Percentiles rank a stretch among this genome's conserved stretches.
Conservation (phyloP, 192 early-diverging fungal species). For the Funneliformis geosporum region DNA sequence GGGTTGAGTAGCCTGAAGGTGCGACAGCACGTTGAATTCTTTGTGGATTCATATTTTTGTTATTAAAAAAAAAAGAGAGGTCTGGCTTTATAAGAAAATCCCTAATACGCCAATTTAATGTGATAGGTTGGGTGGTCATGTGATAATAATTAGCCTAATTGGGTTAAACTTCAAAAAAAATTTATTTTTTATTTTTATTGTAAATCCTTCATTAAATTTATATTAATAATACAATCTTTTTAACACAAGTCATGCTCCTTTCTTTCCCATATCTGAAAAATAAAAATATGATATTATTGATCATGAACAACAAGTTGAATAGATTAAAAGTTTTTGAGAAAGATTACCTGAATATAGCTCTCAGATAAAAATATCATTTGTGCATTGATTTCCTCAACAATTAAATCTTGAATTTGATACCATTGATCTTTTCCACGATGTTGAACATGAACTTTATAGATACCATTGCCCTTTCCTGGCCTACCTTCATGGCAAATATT, state of each 20-base stretch:
- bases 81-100: neutral
- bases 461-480: slow-evolving; percentile 62
- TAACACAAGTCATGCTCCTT: slow-evolving; percentile 14
- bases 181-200: no score
- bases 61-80: neutral
- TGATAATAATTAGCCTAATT: no score
- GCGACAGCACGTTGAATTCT: neutral
- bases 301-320: neutral
- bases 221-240: neutral
- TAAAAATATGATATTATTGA: slow-evolving; percentile 1
- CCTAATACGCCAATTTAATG: no score
- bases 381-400: slow-evolving; percentile 89
- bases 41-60: neutral
- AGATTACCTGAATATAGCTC: slow-evolving; percentile 82
- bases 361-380: slow-evolving; percentile 95
- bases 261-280: slow-evolving; percentile 39
- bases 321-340: neutral
- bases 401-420: slow-evolving; percentile 93
- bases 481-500: slow-evolving; percentile 92
- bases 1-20: neutral
- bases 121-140: no score
- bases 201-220: neutral
- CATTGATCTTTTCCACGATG: slow-evolving; percentile 81
- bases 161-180: no score
- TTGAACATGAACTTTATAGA: slow-evolving; percentile 82